Base-by-base conservation (phyloP, 1,139 yeast genomes). In the Arxiozyma bovina region DNA sequence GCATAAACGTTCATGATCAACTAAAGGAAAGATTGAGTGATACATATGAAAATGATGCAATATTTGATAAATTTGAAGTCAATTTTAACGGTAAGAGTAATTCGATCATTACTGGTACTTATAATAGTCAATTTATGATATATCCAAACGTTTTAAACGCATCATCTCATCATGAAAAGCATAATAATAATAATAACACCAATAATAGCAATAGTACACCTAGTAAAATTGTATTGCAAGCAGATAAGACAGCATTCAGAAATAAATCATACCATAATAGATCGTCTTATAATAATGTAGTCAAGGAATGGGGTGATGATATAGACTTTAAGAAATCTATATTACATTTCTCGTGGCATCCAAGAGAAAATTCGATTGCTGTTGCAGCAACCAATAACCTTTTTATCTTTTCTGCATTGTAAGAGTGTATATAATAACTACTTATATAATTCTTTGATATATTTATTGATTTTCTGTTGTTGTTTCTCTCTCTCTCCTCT, bases 261-360 rank as follows among this genome's bases (percentile, higher is more conserved):
- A 66, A 65, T 54, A 67, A 66, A 58, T 61, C 66, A 48, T 58
- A 59, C 50, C 66, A 66, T 25, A 63, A 64, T 17, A 68, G 63
- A 64, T 55, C 61, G 68, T 38, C 30, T 27, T 62, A 64, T 55
- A 74, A 77, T 55, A 77, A 78, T 57, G 51, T 49, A 6, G 42
- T 46, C 6, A 73, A 80, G 64, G 95, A 87, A 66, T 83, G 85
- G 70, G 74, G 70, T 53, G 95, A 88, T 70, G 85, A 84, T 61
- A 87, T 91, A 65, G 98, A 94, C 72, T 93, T 90, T 75, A 90
- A 91, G 72, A 91, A 91, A 79, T 87, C 90, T 73, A 91, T 94
- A 61, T 79, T 93, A 72, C 98, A 93, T 74, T 78, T 90, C 72
- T 90, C 98, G 68, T 94, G 99, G 99, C 99, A 94, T 75, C 99